Conservation (phyloP, 2,329 filamentous ascomycete species). For the Aureobasidium sp. region DNA sequence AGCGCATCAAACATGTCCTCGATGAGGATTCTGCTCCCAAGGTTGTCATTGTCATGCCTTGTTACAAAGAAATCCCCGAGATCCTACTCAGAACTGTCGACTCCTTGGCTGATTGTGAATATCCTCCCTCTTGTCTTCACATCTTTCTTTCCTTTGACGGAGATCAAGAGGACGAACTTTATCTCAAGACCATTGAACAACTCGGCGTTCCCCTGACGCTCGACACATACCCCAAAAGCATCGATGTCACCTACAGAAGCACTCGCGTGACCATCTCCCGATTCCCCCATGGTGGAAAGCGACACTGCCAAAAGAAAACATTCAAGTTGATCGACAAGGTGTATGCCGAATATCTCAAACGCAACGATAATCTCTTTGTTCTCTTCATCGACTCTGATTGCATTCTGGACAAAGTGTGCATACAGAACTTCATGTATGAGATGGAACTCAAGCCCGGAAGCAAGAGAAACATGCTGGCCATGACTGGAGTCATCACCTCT, state of each 20-base stretch:
- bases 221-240: constrained; percentile 75
- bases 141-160: constrained; percentile 95
- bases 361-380: constrained; percentile 87
- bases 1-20: constrained; percentile 73
- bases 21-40: constrained; percentile 84
- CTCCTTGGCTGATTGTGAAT: constrained; percentile 89
- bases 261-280: constrained; percentile 84
- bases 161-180: constrained; percentile 79
- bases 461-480: constrained; percentile 85
- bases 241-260: constrained; percentile 76
- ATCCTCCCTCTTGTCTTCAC: constrained; percentile 84
- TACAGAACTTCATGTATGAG: constrained; percentile 97
- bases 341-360: constrained; percentile 75
- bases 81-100: constrained; percentile 78
- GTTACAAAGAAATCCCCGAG: constrained; percentile 84
- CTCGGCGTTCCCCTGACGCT: constrained; percentile 73
- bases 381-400: constrained; percentile 98
- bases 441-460: constrained; percentile 96
- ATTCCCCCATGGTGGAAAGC: constrained; percentile 88
- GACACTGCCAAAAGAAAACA: constrained; percentile 86
- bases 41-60: constrained; percentile 93
- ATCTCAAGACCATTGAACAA: constrained; percentile 74
- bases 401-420: constrained; percentile 79
- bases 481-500: constrained; percentile 95
- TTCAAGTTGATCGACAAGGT: constrained; percentile 91